Percentiles rank a stretch among this genome's conserved stretches.
Conservation (phyloP, 129 eudicot species). For the Dittrichia graveolens region DNA sequence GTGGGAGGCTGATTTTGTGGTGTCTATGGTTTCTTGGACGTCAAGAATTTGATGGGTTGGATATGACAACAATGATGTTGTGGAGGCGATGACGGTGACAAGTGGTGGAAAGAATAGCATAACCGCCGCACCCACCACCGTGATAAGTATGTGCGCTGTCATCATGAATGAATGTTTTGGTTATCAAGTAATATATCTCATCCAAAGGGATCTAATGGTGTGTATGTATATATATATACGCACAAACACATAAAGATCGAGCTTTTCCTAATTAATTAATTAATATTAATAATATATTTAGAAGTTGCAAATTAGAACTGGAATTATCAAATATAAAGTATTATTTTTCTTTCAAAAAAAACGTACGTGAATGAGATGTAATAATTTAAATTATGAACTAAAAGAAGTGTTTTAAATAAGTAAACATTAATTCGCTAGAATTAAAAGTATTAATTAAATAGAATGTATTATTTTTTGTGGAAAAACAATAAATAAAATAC, state of each 20-base stretch:
- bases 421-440: too few species aligned
- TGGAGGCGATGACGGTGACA: conserved; percentile 39
- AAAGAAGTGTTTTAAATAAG: too few species aligned
- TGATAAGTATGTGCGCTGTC: conserved; percentile 22
- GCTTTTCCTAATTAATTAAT: background rate
- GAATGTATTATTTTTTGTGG: too few species aligned
- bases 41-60: conserved; percentile 58
- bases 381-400: too few species aligned
- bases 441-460: too few species aligned
- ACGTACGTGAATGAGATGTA: too few species aligned
- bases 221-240: conserved; percentile 22
- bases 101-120: conserved; percentile 24
- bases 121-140: conserved; percentile 23
- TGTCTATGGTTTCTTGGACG: conserved; percentile 47
- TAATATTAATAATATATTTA: background rate
- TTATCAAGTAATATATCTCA: background rate
- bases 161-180: conserved; percentile 17
- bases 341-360: too few species aligned
- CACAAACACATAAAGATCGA: too few species aligned
- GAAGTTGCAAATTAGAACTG: too few species aligned
- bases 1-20: conserved; percentile 26
- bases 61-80: conserved; percentile 34
- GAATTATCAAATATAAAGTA: too few species aligned
- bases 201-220: conserved; percentile 10
- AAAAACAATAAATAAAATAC: too few species aligned